Conservation (phyloP, 176 grass and related monocot genomes). For the Aegilops speltoides region DNA sequence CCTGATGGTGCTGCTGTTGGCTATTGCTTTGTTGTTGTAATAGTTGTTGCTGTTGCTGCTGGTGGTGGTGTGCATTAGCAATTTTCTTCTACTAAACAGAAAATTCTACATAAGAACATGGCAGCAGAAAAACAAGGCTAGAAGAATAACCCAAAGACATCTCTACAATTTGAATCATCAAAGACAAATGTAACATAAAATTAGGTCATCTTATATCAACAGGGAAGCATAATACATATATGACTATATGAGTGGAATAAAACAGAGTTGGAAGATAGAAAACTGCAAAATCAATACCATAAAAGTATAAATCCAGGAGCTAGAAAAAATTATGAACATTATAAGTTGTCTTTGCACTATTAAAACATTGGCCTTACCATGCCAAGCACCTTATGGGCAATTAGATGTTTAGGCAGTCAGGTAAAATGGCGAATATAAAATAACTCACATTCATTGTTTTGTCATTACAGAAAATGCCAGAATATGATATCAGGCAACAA, state of each 20-base stretch:
- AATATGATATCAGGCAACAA: conserved; percentile 10
- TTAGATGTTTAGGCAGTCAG: conserved; percentile 1
- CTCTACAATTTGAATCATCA: background rate
- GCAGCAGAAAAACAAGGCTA: conserved; percentile 1
- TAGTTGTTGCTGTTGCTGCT: conserved; percentile 49
- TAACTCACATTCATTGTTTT: background rate
- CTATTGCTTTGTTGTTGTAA: conserved; percentile 56
- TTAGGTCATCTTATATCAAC: conserved; percentile 19
- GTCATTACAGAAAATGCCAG: background rate
- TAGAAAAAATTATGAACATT: conserved; percentile 13
- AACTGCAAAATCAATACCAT: background rate
- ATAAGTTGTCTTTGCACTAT: background rate
- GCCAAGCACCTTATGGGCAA: background rate
- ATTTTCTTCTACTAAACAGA: conserved; percentile 86
- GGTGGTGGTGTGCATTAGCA: conserved; percentile 60
- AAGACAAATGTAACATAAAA: conserved; percentile 24
- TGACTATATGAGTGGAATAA: background rate
- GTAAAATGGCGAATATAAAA: background rate
- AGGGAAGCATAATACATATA: background rate
- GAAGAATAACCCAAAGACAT: conserved; percentile 1
- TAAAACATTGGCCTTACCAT: conserved; percentile 7
- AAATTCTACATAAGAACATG: conserved; percentile 57
- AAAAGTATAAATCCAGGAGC: background rate
- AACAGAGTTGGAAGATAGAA: conserved; percentile 12
- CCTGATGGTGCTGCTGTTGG: conserved; percentile 63